Conservation (phyloP, 306 rosid species). For the Rubus parviflorus region DNA sequence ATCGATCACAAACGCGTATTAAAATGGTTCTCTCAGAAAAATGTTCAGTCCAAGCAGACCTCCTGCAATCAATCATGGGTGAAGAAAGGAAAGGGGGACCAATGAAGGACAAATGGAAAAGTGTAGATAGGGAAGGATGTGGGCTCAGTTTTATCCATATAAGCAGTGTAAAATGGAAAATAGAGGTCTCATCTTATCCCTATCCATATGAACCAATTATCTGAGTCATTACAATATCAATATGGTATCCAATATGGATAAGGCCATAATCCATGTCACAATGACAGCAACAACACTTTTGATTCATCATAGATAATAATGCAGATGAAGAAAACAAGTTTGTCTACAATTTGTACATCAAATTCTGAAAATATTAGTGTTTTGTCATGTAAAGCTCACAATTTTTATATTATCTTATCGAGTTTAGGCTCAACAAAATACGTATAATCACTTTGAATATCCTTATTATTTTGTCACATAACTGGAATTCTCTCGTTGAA, state of each 20-base stretch:
- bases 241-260: conserved; percentile 27
- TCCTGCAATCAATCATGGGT: not conserved
- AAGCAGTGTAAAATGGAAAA: not conserved
- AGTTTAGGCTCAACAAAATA: not conserved
- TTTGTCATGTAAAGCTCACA: too few species aligned
- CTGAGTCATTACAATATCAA: conserved; percentile 44
- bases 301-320: not conserved
- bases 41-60: not conserved
- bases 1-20: not conserved
- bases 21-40: not conserved
- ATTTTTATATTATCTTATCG: too few species aligned
- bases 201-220: conserved; percentile 38
- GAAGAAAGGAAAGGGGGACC: not conserved
- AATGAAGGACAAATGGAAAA: not conserved
- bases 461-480: too few species aligned
- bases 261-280: not conserved
- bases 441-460: not conserved
- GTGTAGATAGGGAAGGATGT: not conserved
- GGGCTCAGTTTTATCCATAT: conserved; percentile 41
- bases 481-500: not conserved
- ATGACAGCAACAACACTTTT: not conserved
- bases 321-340: not conserved
- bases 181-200: not conserved
- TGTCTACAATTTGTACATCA: not conserved
- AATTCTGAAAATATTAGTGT: not conserved